A percentile compares a stretch with the other conserved stretches of the same genome.
Evolutionary conservation across 2,329 filamentous ascomycete species (phyloP).

Genomic region (Pochonia chlamydosporia): DNA sequence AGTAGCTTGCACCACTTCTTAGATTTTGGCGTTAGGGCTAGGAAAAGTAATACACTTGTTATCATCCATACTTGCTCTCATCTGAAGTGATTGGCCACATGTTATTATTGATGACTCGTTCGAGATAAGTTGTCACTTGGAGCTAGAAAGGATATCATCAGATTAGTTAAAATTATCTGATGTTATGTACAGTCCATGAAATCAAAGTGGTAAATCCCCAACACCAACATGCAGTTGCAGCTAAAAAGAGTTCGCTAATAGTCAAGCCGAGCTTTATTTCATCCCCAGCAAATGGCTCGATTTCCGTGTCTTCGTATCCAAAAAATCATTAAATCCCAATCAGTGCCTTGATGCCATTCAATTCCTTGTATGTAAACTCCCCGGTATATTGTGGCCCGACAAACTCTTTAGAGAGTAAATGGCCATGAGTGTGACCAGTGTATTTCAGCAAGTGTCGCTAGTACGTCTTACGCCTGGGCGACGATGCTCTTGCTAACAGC

Average conservation of each 20-base stretch:
- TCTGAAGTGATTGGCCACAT: no score
- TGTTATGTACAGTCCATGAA: background rate
- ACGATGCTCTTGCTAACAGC: slow-evolving; percentile 45
- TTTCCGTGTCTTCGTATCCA: background rate
- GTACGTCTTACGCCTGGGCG: slow-evolving; percentile 26
- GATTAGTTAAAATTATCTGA: no score
- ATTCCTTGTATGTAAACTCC: background rate
- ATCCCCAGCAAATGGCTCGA: background rate
- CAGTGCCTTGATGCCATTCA: no score
- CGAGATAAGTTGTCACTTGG: no score
- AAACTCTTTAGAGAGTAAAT: no score
- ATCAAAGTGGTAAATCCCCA: background rate
- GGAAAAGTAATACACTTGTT: slow-evolving; percentile 8
- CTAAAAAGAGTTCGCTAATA: background rate
- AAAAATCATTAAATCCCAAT: slow-evolving; percentile 2
- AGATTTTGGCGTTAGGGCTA: slow-evolving; percentile 4
- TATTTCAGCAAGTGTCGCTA: background rate
- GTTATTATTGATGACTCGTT: no score
- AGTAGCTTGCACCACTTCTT: background rate
- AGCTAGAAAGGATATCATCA: no score
- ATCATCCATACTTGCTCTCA: background rate
- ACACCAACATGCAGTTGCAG: background rate
- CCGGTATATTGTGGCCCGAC: background rate
- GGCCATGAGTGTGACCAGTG: no score
- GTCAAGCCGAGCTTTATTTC: background rate